phyloP scores from a whole-genome alignment of 495 filamentous ascomycete species.

The Neurospora cerealis region DNA sequence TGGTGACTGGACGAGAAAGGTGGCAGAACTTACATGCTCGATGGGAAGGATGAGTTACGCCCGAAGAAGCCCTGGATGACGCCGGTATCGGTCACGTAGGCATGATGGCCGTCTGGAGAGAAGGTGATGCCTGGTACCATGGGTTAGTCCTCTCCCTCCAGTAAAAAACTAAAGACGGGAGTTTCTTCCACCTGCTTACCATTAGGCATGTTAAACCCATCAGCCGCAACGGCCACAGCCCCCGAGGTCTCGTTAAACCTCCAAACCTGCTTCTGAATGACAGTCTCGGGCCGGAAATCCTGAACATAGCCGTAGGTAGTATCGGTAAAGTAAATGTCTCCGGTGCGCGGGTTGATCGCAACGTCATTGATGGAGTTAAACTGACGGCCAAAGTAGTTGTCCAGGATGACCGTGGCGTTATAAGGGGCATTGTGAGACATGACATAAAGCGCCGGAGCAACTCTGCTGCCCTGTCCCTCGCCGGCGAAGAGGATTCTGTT shows the following conservation, averaged over 20 bases:
- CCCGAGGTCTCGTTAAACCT: slow-evolving; percentile 38
- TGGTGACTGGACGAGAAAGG: neutral
- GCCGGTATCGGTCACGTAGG: slow-evolving; percentile 50
- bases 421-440: slow-evolving; percentile 40
- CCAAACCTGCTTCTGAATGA: slow-evolving; percentile 48
- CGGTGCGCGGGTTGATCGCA: slow-evolving; percentile 39
- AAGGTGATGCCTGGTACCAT: slow-evolving; percentile 38
- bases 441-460: slow-evolving; percentile 30
- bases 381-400: slow-evolving; percentile 46
- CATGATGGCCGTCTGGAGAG: slow-evolving; percentile 39
- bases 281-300: slow-evolving; percentile 42
- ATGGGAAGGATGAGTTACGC: slow-evolving; percentile 20
- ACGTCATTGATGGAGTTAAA: slow-evolving; percentile 56
- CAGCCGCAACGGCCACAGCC: slow-evolving; percentile 41
- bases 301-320: slow-evolving; percentile 51
- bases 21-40: slow-evolving; percentile 27
- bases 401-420: slow-evolving; percentile 40
- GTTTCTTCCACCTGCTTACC: slow-evolving; percentile 17
- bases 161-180: neutral
- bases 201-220: slow-evolving; percentile 47
- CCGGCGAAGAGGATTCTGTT: slow-evolving; percentile 34
- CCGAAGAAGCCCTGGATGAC: slow-evolving; percentile 32
- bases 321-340: slow-evolving; percentile 55
- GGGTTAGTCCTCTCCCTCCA: neutral
- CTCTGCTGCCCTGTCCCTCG: slow-evolving; percentile 38